phyloP scores from a whole-genome alignment of 352 stramenopile species.

The Pythium myriotylum region DNA sequence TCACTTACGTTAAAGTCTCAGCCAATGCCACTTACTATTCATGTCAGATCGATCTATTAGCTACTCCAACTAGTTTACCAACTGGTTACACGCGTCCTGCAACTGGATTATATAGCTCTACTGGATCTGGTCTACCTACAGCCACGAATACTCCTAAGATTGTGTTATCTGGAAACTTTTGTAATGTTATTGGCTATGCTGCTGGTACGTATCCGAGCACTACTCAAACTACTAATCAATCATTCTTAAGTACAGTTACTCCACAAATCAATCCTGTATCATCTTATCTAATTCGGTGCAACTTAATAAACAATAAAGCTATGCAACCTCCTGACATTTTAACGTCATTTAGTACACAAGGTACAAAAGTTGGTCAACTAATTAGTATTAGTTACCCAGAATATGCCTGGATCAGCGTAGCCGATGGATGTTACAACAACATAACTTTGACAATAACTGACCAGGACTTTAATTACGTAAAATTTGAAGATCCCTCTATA shows the following conservation, averaged over 20 bases:
- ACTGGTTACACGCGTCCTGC: constrained; percentile 22
- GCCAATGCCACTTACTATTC: constrained; percentile 28
- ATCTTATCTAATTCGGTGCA: background rate
- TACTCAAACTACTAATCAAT: constrained; percentile 4
- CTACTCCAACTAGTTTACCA: constrained; percentile 16
- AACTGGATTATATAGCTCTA: constrained; percentile 25
- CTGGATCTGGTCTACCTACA: constrained; percentile 31
- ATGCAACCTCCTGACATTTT: background rate
- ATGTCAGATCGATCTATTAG: constrained; percentile 17
- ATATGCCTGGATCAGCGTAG: constrained; percentile 4
- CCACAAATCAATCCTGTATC: background rate
- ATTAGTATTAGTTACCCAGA: constrained; percentile 2
- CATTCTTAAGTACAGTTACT: background rate
- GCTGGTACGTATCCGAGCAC: background rate
- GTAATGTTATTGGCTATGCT: constrained; percentile 1
- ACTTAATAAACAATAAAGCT: constrained; percentile 6
- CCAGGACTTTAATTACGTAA: background rate
- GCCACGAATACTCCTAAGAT: background rate
- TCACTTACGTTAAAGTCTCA: constrained; percentile 21
- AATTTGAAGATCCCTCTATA: background rate
- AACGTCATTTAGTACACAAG: constrained; percentile 3
- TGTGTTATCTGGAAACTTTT: background rate
- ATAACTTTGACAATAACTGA: constrained; percentile 2
- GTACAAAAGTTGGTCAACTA: constrained; percentile 2
- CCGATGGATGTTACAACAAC: constrained; percentile 5